phyloP scores from a whole-genome alignment of 2,329 filamentous ascomycete genomes.

The Hawksworthiomyces lignivorus region DNA sequence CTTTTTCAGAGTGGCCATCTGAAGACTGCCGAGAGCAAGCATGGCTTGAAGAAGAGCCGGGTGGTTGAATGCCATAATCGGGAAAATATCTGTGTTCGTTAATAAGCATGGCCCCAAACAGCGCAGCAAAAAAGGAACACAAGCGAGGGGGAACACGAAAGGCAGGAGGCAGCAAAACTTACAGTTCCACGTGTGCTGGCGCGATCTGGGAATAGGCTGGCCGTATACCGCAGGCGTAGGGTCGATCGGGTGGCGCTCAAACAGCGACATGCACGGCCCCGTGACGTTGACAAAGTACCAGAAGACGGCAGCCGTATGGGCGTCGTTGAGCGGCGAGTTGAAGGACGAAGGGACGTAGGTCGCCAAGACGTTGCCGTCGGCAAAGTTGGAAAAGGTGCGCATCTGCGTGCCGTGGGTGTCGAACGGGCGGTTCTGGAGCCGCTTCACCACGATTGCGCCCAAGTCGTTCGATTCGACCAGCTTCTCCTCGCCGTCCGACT shows the following conservation, averaged over 20 bases:
- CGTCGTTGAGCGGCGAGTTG: constrained; percentile 69
- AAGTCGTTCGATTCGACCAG: constrained; percentile 31
- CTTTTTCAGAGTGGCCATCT: constrained; percentile 75
- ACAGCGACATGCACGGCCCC: constrained; percentile 77
- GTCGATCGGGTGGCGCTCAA: constrained; percentile 73
- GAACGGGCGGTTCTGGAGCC: constrained; percentile 24
- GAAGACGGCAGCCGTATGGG: constrained; percentile 74
- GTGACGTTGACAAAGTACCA: constrained; percentile 88
- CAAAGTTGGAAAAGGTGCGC: constrained; percentile 42
- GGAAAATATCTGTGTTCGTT: constrained; percentile 72
- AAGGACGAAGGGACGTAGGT: constrained; percentile 59
- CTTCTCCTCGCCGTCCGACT: constrained; percentile 27
- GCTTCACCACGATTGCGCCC: constrained; percentile 30
- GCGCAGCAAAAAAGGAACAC: background rate
- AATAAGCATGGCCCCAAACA: background rate
- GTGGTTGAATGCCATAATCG: constrained; percentile 73
- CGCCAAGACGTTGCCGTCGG: constrained; percentile 45
- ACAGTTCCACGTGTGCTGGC: constrained; percentile 60
- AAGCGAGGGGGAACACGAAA: constrained; percentile 15
- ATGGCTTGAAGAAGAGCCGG: constrained; percentile 88
- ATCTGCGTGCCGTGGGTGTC: constrained; percentile 38
- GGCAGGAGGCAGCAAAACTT: constrained; percentile 22
- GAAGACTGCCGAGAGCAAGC: constrained; percentile 75
- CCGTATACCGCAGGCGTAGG: constrained; percentile 59
- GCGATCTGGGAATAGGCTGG: constrained; percentile 50